A percentile compares a stretch with the other conserved stretches of the same genome.
Evolutionary conservation across 1,284 basidiomycete genomes (phyloP).

Genomic region (Apiotrichum montevideense): DNA sequence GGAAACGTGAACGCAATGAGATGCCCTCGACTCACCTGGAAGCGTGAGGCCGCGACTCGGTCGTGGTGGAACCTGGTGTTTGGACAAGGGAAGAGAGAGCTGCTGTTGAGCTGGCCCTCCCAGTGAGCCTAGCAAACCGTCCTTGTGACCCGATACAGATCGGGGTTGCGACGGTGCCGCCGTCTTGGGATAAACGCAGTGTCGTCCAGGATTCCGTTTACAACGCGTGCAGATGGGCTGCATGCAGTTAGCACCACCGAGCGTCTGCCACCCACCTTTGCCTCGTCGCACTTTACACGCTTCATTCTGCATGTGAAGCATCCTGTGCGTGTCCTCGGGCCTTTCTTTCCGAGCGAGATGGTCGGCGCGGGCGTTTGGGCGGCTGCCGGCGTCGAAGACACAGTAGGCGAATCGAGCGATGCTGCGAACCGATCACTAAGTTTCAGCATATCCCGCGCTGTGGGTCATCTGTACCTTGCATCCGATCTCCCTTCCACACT

Average conservation of each 20-base stretch:
- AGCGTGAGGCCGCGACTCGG: no score
- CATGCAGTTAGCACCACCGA: neutral
- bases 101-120: no score
- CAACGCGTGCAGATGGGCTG: slow-evolving; percentile 15
- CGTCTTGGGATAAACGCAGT: slow-evolving; percentile 13
- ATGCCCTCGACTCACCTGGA: no score
- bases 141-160: neutral
- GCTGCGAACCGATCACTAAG: no score
- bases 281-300: slow-evolving; percentile 16
- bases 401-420: neutral
- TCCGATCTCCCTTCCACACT: no score
- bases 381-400: neutral
- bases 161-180: neutral
- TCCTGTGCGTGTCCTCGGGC: slow-evolving; percentile 11
- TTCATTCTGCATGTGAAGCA: slow-evolving; percentile 16
- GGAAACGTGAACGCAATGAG: no score
- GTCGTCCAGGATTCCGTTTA: slow-evolving; percentile 11
- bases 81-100: neutral
- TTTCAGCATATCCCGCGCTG: no score
- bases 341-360: slow-evolving; percentile 10
- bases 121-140: no score
- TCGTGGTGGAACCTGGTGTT: no score
- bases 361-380: neutral
- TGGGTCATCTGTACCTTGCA: no score
- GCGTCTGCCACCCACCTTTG: slow-evolving; percentile 2